Percentiles rank a stretch among this genome's conserved stretches.
Evolutionary conservation across 1,139 yeast species (phyloP).

Genomic region (Candida mesenterica): DNA sequence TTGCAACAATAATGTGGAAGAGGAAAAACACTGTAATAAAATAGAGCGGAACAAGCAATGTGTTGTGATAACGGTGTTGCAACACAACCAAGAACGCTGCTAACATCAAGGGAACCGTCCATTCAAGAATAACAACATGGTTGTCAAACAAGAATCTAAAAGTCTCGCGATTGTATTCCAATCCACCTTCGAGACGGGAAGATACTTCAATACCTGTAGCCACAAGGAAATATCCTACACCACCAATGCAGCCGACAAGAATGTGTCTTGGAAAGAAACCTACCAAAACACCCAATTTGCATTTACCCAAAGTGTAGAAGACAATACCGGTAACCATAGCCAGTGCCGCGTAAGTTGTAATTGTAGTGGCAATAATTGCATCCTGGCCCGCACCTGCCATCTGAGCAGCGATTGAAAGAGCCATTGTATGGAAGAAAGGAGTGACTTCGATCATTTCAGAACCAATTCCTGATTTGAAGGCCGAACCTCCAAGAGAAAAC

Average conservation of each 20-base stretch:
- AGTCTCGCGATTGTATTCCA: conserved; percentile 61
- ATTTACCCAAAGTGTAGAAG: conserved; percentile 73
- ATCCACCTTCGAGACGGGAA: conserved; percentile 72
- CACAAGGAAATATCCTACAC: conserved; percentile 90
- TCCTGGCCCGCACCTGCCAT: conserved; percentile 52
- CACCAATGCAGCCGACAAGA: conserved; percentile 95
- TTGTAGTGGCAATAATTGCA: conserved; percentile 79
- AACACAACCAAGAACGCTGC: conserved; percentile 60
- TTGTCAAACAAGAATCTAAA: conserved; percentile 44
- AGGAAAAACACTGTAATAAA: conserved; percentile 67
- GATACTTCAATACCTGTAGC: conserved; percentile 91
- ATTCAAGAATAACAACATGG: conserved; percentile 52
- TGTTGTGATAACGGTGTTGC: conserved; percentile 65
- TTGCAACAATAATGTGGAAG: conserved; percentile 66
- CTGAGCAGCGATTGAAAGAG: conserved; percentile 60
- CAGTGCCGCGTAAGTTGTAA: conserved; percentile 79
- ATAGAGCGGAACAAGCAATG: conserved; percentile 77
- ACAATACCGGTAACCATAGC: conserved; percentile 84
- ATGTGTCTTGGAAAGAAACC: conserved; percentile 97
- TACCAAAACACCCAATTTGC: conserved; percentile 77
- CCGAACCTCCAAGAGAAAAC: conserved; percentile 86
- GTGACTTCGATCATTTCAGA: conserved; percentile 98
- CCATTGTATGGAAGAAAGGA: conserved; percentile 97
- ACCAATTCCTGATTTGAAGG: conserved; percentile 86
- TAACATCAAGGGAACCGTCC: conserved; percentile 69